These are phyloP conservation scores for Dipteronia sinensis DNA, from an alignment of 345 rosid species.

Conservation along the genomic window DNA sequence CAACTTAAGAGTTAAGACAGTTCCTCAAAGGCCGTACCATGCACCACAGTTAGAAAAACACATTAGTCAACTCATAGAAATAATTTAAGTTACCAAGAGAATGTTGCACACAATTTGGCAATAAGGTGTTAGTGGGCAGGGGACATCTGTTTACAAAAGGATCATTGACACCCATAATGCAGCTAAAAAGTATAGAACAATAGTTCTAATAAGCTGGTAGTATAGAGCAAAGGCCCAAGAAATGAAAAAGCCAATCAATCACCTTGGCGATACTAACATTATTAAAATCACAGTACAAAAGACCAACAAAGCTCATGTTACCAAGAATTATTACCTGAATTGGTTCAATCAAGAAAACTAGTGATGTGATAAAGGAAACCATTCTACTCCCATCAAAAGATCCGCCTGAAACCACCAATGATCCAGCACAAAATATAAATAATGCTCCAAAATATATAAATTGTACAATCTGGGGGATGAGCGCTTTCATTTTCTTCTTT, in stretches of 20 bases:
- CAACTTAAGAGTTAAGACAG: slow-evolving; percentile 42
- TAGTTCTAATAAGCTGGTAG: neutral
- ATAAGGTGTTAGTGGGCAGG: neutral
- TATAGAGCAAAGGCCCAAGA: neutral
- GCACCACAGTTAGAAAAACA: slow-evolving; percentile 13
- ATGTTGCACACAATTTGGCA: neutral
- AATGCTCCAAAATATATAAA: slow-evolving; percentile 72
- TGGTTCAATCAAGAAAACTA: slow-evolving; percentile 85
- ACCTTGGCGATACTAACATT: neutral
- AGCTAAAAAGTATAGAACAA: neutral
- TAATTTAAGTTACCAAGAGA: neutral
- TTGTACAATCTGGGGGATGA: slow-evolving; percentile 83
- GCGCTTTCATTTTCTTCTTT: slow-evolving; percentile 92
- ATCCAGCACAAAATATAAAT: slow-evolving; percentile 65
- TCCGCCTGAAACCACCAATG: slow-evolving; percentile 66
- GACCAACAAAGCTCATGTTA: slow-evolving; percentile 8
- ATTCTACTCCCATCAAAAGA: slow-evolving; percentile 60
- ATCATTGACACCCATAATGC: neutral
- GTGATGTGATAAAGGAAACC: slow-evolving; percentile 79
- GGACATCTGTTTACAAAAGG: neutral
- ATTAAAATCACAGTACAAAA: neutral
- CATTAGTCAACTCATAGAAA: neutral
- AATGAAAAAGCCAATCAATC: slow-evolving; percentile 2
- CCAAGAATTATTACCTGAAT: slow-evolving; percentile 62
- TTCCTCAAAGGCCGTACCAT: slow-evolving; percentile 28